These are phyloP conservation scores for Penicillium glabrum DNA, from an alignment of 2,329 filamentous ascomycete genomes.

Conservation along the genomic window DNA sequence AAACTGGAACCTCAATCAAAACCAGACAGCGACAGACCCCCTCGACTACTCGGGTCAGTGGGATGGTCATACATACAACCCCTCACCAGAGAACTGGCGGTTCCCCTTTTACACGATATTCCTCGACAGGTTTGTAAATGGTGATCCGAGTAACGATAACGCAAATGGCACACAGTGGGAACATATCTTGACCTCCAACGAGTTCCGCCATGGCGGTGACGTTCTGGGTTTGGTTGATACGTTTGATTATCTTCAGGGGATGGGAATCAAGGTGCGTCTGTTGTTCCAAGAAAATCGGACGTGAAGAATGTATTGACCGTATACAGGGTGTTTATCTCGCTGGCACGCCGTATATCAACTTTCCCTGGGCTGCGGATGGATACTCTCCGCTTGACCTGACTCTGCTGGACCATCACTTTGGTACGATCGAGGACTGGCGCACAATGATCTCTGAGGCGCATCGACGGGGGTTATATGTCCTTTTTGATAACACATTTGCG, in stretches of 20 bases:
- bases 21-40: conserved; percentile 54
- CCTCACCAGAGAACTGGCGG: conserved; percentile 62
- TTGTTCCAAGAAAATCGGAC: conserved; percentile 5
- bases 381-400: conserved; percentile 63
- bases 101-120: conserved; percentile 67
- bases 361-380: conserved; percentile 62
- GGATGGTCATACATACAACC: conserved; percentile 50
- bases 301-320: neutral
- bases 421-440: conserved; percentile 59
- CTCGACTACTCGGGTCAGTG: conserved; percentile 59
- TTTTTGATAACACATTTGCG: conserved; percentile 65
- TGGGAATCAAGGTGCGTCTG: conserved; percentile 59
- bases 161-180: conserved; percentile 61
- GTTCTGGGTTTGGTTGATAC: conserved; percentile 59
- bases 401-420: conserved; percentile 62
- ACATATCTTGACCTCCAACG: conserved; percentile 59
- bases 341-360: conserved; percentile 63
- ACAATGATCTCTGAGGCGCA: conserved; percentile 60
- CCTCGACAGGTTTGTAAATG: conserved; percentile 65
- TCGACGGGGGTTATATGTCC: conserved; percentile 61
- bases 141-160: conserved; percentile 63
- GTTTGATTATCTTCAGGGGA: conserved; percentile 64
- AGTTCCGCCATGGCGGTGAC: conserved; percentile 65
- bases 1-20: conserved; percentile 57
- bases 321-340: conserved; percentile 60